Evolutionary conservation across 306 rosid species (phyloP).

Genomic region (Styphnolobium japonicum): DNA sequence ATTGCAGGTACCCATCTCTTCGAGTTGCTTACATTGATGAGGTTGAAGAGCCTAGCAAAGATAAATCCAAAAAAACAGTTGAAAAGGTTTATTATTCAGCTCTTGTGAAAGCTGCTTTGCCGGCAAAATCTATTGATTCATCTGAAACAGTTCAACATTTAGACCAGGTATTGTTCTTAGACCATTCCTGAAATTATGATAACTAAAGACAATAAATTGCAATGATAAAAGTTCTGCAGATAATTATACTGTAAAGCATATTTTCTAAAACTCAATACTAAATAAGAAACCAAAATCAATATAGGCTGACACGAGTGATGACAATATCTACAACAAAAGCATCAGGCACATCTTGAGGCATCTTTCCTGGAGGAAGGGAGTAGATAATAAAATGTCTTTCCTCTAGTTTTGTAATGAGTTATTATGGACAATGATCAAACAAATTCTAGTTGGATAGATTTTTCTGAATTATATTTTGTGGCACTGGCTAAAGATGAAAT

Average conservation of each 20-base stretch:
- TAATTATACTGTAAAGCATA: neutral
- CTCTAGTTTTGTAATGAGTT: neutral
- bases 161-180: conserved; percentile 69
- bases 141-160: conserved; percentile 70
- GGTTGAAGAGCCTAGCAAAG: conserved; percentile 77
- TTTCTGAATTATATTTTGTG: neutral
- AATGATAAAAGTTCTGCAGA: conserved; percentile 4
- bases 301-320: neutral
- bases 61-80: conserved; percentile 51
- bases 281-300: neutral
- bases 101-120: conserved; percentile 84
- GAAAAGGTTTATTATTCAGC: conserved; percentile 84
- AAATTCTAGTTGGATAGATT: conserved; percentile 9
- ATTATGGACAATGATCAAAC: neutral
- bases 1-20: conserved; percentile 84
- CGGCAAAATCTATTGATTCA: conserved; percentile 71
- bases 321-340: conserved; percentile 10
- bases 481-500: neutral
- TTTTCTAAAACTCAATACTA: neutral
- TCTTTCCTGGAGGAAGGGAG: conserved; percentile 6
- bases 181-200: conserved; percentile 16
- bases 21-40: conserved; percentile 95
- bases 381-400: neutral
- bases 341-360: neutral
- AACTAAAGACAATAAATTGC: conserved; percentile 6